These are phyloP conservation scores for Candida quercuum DNA, from an alignment of 805 yeast genomes.

Conservation along the genomic window DNA sequence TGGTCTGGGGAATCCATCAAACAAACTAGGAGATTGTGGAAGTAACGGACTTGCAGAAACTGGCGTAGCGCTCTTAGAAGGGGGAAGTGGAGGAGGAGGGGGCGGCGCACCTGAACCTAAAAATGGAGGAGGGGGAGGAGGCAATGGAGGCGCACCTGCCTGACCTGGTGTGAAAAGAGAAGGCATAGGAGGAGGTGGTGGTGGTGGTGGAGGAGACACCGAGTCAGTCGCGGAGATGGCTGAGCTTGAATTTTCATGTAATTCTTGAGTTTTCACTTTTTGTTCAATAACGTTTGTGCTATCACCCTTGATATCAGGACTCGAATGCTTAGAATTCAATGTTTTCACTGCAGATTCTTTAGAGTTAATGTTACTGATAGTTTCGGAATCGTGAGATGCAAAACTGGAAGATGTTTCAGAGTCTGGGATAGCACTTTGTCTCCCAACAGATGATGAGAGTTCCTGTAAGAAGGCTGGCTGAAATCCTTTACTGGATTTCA, in stretches of 20 bases:
- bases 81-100: conserved; percentile 15
- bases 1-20: conserved; percentile 38
- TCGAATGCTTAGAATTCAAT: too few species aligned
- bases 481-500: conserved; percentile 31
- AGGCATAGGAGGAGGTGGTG: conserved; percentile 31
- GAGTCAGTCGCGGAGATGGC: conserved; percentile 8
- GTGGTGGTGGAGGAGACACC: conserved; percentile 27
- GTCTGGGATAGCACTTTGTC: conserved; percentile 23
- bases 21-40: conserved; percentile 25
- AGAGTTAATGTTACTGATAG: too few species aligned
- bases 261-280: too few species aligned
- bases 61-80: conserved; percentile 14
- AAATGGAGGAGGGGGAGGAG: conserved; percentile 7
- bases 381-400: too few species aligned
- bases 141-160: conserved; percentile 11
- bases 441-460: conserved; percentile 43
- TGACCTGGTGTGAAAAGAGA: conserved; percentile 25
- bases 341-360: too few species aligned
- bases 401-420: background rate
- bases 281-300: background rate
- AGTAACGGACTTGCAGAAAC: conserved; percentile 17
- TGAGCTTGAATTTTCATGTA: too few species aligned
- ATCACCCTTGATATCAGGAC: background rate
- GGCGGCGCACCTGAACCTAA: conserved; percentile 6
- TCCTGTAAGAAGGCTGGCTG: conserved; percentile 50